Percentiles rank a stretch among this genome's conserved stretches.
These are phyloP conservation scores for Plasmodium gonderi DNA, from an alignment of 169 alveolate genomes.

Conservation along the genomic window DNA sequence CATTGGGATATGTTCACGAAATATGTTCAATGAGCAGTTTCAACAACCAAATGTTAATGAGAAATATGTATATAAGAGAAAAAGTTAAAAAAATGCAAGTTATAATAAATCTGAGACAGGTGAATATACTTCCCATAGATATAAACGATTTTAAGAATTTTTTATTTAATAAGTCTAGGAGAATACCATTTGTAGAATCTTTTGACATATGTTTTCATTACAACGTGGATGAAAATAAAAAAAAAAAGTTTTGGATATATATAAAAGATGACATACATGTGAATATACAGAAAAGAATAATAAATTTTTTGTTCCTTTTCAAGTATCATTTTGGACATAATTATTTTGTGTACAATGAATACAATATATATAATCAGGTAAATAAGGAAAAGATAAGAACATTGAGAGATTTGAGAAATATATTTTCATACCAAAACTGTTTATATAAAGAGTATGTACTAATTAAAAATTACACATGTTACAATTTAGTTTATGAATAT, in stretches of 20 bases:
- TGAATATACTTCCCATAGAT: background rate
- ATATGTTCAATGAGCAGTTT: slow-evolving; percentile 25
- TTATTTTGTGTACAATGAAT: slow-evolving; percentile 28
- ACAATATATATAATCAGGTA: background rate
- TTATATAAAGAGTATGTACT: slow-evolving; percentile 13
- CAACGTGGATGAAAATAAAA: slow-evolving; percentile 14
- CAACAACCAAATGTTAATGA: slow-evolving; percentile 11
- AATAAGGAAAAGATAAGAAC: background rate
- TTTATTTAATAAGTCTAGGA: slow-evolving; percentile 11
- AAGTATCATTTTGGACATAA: slow-evolving; percentile 3
- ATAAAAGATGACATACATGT: slow-evolving; percentile 37
- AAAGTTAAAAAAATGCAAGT: background rate
- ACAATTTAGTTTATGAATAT: slow-evolving; percentile 27
- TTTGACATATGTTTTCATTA: slow-evolving; percentile 23
- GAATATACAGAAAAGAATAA: slow-evolving; percentile 1
- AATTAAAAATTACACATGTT: slow-evolving; percentile 22
- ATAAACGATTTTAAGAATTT: background rate
- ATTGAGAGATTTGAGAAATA: slow-evolving; percentile 10
- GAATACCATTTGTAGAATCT: background rate
- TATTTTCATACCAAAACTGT: background rate
- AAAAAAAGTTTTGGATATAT: slow-evolving; percentile 11
- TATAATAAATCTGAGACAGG: background rate
- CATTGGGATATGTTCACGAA: slow-evolving; percentile 25
- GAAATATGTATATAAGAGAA: background rate
- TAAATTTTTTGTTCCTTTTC: slow-evolving; percentile 23